phyloP scores from a whole-genome alignment of 306 rosid genomes.

The Vigna mungo region DNA sequence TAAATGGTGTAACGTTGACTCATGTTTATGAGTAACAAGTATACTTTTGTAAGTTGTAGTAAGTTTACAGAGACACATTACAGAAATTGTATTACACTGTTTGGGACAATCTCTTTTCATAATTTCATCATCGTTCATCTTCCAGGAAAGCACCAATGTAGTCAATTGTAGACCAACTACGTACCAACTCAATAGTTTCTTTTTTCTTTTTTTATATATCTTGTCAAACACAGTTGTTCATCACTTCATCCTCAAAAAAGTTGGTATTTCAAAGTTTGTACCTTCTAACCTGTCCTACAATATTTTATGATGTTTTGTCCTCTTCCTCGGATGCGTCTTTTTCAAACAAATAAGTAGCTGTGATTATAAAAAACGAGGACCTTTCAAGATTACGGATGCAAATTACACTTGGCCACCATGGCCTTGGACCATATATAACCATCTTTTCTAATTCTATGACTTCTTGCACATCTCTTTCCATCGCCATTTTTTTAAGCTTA shows the following conservation, averaged over 20 bases:
- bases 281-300: constrained; percentile 21
- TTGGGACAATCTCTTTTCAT: neutral
- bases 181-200: constrained; percentile 10
- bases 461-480: constrained; percentile 22
- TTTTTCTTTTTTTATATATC: constrained; percentile 35
- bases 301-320: constrained; percentile 38
- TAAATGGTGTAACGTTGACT: neutral
- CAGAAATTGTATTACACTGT: neutral
- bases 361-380: constrained; percentile 37
- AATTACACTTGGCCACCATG: constrained; percentile 39
- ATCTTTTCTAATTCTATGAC: constrained; percentile 15
- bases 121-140: neutral
- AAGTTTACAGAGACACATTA: neutral
- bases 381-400: constrained; percentile 45
- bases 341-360: constrained; percentile 49
- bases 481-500: constrained; percentile 24
- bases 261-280: neutral
- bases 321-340: constrained; percentile 35
- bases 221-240: constrained; percentile 42
- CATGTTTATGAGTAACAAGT: neutral
- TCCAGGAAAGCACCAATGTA: neutral
- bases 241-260: neutral
- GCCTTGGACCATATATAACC: constrained; percentile 42
- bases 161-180: constrained; percentile 21
- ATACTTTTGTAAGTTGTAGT: neutral